Percentiles rank a stretch among this genome's conserved stretches.
These are phyloP conservation scores for Phellopilus nigrolimitatus DNA, from an alignment of 1,284 basidiomycete species.

Conservation along the genomic window DNA sequence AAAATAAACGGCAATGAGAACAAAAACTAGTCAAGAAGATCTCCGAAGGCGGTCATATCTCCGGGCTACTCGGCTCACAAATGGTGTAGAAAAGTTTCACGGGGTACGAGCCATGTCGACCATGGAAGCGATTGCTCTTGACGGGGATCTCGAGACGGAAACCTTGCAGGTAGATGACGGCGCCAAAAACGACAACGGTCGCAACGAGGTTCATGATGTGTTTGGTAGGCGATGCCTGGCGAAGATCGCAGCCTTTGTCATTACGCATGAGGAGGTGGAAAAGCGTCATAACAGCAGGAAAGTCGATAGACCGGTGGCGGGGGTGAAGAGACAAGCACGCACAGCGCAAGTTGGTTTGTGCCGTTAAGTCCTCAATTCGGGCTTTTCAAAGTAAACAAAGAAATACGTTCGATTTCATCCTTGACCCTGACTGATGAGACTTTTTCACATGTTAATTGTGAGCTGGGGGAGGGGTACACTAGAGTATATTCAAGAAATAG, in stretches of 20 bases:
- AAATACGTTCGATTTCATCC: too few species aligned
- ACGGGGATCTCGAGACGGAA: too few species aligned
- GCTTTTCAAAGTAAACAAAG: slow-evolving; percentile 99
- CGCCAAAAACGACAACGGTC: too few species aligned
- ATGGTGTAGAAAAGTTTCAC: slow-evolving; percentile 99
- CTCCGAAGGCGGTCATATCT: slow-evolving; percentile 87
- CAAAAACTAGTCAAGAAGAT: slow-evolving; percentile 98
- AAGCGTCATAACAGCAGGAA: slow-evolving; percentile 96
- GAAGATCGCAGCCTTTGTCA: slow-evolving; percentile 94
- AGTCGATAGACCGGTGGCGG: slow-evolving; percentile 97
- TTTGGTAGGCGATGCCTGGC: slow-evolving; percentile 96
- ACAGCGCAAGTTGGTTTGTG: slow-evolving; percentile 99
- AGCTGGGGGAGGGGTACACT: too few species aligned
- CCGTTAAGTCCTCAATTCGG: too few species aligned
- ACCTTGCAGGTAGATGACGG: too few species aligned
- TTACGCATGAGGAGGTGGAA: slow-evolving; percentile 99
- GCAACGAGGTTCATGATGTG: slow-evolving; percentile 97
- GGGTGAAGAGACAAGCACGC: slow-evolving; percentile 96
- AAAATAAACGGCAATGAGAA: too few species aligned
- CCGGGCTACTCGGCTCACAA: slow-evolving; percentile 99
- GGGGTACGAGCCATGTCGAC: slow-evolving; percentile 92
- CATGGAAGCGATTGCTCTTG: slow-evolving; percentile 92
- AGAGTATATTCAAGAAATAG: too few species aligned
- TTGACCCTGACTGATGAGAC: too few species aligned
- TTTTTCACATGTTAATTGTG: too few species aligned